Conservation (phyloP, 176 grass and related monocot species). For the Bothriochloa decipiens region DNA sequence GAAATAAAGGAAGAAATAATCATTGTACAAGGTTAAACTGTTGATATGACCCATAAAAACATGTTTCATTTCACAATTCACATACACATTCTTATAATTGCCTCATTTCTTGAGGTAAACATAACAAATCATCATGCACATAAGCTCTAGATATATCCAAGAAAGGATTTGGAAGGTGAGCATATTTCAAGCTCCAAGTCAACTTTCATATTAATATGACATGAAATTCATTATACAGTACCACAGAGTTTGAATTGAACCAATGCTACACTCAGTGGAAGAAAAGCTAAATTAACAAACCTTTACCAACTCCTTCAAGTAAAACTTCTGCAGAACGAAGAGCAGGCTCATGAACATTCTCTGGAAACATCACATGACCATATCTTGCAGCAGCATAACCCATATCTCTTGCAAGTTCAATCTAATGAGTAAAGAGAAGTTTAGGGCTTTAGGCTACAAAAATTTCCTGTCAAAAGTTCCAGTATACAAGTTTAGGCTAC, state of each 20-base stretch:
- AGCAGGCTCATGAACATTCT: constrained; percentile 95
- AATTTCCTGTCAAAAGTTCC: constrained; percentile 50
- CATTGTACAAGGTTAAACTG: not conserved
- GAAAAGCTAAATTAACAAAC: constrained; percentile 36
- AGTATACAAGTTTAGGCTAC: constrained; percentile 36
- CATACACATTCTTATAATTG: not conserved
- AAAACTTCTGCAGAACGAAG: constrained; percentile 92
- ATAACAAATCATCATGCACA: constrained; percentile 14
- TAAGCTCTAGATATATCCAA: constrained; percentile 18
- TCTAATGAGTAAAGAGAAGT: constrained; percentile 70
- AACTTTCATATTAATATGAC: constrained; percentile 10
- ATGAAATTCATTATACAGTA: constrained; percentile 19
- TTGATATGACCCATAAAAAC: constrained; percentile 11
- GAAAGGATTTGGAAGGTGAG: constrained; percentile 12
- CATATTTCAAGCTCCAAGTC: not conserved
- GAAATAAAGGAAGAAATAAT: not conserved
- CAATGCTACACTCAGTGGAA: not conserved
- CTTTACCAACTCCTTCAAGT: constrained; percentile 90
- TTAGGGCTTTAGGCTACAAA: constrained; percentile 60
- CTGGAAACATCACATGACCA: constrained; percentile 99
- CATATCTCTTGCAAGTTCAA: constrained; percentile 95
- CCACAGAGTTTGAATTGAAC: not conserved
- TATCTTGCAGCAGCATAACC: constrained; percentile 94
- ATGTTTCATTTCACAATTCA: constrained; percentile 25
- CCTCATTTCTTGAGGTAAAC: constrained; percentile 5